A percentile compares a stretch with the other conserved stretches of the same genome.
Conservation (phyloP, 768 basidiomycete species). For the Dioszegia hungarica region DNA sequence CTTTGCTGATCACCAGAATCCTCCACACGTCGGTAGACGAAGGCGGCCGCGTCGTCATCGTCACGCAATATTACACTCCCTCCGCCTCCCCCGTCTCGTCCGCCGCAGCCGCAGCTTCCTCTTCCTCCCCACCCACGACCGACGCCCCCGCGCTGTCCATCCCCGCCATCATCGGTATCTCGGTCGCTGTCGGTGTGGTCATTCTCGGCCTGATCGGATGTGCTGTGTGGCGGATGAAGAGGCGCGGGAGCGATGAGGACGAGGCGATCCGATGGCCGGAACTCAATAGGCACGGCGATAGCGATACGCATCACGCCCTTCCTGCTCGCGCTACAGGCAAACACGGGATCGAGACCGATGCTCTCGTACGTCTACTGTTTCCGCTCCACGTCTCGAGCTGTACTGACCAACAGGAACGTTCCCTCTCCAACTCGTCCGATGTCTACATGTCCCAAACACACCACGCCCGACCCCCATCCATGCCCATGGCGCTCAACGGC, state of each 20-base stretch:
- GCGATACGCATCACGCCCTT: conserved; percentile 39
- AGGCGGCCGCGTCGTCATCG: conserved; percentile 33
- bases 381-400: background rate
- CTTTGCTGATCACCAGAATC: background rate
- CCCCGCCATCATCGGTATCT: conserved; percentile 43
- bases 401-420: conserved; percentile 18
- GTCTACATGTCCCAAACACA: conserved; percentile 13
- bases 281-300: conserved; percentile 46
- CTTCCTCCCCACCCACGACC: conserved; percentile 10
- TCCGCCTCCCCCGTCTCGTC: conserved; percentile 15
- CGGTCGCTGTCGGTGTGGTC: conserved; percentile 40
- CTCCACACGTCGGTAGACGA: conserved; percentile 15
- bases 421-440: conserved; percentile 35
- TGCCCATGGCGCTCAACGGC: conserved; percentile 39
- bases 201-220: conserved; percentile 35
- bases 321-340: conserved; percentile 45
- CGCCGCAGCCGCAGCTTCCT: conserved; percentile 13
- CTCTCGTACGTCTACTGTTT: conserved; percentile 31
- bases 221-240: conserved; percentile 45
- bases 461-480: conserved; percentile 5
- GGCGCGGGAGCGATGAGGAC: conserved; percentile 37
- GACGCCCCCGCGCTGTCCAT: conserved; percentile 24
- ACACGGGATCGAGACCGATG: conserved; percentile 46
- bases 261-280: conserved; percentile 49
- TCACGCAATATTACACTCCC: conserved; percentile 30